Evolutionary conservation across 495 filamentous ascomycete species (phyloP).

Genomic region (Penicillium coprophilum): DNA sequence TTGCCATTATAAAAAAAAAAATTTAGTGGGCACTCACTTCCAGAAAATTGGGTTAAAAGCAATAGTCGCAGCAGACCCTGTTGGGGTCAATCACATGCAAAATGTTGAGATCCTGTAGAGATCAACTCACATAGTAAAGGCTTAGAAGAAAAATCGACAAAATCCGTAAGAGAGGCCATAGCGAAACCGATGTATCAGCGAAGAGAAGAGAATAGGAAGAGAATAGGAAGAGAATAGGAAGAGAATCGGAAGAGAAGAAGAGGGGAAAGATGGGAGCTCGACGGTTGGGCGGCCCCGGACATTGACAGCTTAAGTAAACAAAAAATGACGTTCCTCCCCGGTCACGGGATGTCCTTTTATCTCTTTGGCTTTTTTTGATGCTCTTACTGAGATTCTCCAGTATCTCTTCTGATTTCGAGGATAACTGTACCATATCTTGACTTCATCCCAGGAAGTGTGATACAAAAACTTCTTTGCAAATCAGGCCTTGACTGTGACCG

Average conservation of each 20-base stretch:
- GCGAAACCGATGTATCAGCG: constrained; percentile 6
- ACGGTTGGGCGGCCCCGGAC: constrained; percentile 6
- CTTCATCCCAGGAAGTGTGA: background rate
- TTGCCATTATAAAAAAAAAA: too few relatives aligned
- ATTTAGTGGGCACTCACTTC: constrained; percentile 45
- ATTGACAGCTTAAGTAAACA: constrained; percentile 34
- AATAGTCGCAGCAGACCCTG: constrained; percentile 51
- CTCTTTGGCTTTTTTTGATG: constrained; percentile 3
- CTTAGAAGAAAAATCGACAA: constrained; percentile 47
- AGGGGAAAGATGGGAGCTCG: background rate
- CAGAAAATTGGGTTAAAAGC: constrained; percentile 59
- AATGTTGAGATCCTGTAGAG: constrained; percentile 21
- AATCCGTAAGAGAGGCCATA: constrained; percentile 43
- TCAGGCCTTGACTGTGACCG: constrained; percentile 1
- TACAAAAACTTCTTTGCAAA: constrained; percentile 1
- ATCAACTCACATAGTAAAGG: constrained; percentile 42
- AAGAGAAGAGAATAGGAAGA: constrained; percentile 18
- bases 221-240: too few relatives aligned
- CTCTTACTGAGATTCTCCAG: background rate
- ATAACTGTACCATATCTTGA: background rate
- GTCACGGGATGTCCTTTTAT: constrained; percentile 22
- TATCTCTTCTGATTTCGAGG: background rate
- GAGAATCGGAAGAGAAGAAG: constrained; percentile 5
- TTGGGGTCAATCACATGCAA: constrained; percentile 39
- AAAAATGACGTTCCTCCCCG: constrained; percentile 27